Conservation (phyloP, 2,329 filamentous ascomycete species). For the Teratosphaeriaceae sp. region DNA sequence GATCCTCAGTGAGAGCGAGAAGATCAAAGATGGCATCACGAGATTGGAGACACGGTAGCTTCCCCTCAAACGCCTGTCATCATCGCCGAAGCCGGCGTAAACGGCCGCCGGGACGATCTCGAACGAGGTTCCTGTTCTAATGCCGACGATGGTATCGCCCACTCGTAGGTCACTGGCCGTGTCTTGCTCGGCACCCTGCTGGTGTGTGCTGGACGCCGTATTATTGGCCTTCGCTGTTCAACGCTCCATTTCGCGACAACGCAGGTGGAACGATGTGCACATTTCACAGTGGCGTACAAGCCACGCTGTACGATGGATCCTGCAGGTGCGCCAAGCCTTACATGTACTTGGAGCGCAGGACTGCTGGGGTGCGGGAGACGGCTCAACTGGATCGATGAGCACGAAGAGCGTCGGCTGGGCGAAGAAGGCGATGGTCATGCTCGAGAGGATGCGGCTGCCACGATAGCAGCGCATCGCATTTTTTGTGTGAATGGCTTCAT, state of each 20-base stretch:
- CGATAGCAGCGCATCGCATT: too few species aligned
- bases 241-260: too few species aligned
- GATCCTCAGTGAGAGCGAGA: conserved; percentile 19
- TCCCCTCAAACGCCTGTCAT: not conserved
- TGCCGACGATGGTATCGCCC: too few species aligned
- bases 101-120: too few species aligned
- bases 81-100: too few species aligned
- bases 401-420: conserved; percentile 18
- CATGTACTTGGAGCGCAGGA: conserved; percentile 13
- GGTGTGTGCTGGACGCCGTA: too few species aligned
- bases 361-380: conserved; percentile 19
- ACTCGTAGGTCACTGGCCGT: too few species aligned
- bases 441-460: conserved; percentile 18
- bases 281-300: conserved; percentile 21
- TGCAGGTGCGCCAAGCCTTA: conserved; percentile 17
- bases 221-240: too few species aligned
- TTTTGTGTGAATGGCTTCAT: too few species aligned
- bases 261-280: too few species aligned
- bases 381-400: conserved; percentile 18
- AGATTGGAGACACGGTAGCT: conserved; percentile 18
- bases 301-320: conserved; percentile 18
- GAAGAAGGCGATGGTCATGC: conserved; percentile 15
- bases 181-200: too few species aligned
- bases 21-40: conserved; percentile 28
- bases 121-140: too few species aligned